Evolutionary conservation across 164 flowering plant genomes (phyloP).

Genomic region (Magnolia officinalis): DNA sequence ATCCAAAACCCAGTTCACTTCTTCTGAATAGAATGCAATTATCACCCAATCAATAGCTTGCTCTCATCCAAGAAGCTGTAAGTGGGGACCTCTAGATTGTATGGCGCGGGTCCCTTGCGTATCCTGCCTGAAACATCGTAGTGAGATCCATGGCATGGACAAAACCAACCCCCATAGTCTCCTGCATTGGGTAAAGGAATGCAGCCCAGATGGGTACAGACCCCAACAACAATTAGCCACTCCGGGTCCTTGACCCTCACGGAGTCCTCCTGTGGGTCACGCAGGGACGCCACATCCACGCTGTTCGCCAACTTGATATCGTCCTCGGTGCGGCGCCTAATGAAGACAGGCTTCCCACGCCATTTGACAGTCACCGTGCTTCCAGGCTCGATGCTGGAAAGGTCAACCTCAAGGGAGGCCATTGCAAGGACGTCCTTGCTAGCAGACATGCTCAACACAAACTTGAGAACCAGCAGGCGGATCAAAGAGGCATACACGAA

Average conservation of each 20-base stretch:
- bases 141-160: slow-evolving; percentile 20
- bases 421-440: slow-evolving; percentile 22
- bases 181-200: slow-evolving; percentile 19
- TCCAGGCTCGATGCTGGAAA: slow-evolving; percentile 16
- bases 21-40: not conserved
- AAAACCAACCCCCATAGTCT: slow-evolving; percentile 23
- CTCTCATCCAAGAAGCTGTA: slow-evolving; percentile 22
- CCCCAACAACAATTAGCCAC: slow-evolving; percentile 23
- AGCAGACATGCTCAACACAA: slow-evolving; percentile 21
- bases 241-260: slow-evolving; percentile 19
- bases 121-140: slow-evolving; percentile 18
- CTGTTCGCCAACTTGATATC: slow-evolving; percentile 17
- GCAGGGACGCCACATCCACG: slow-evolving; percentile 7
- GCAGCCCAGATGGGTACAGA: slow-evolving; percentile 18
- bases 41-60: slow-evolving; percentile 12
- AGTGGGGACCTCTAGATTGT: slow-evolving; percentile 20
- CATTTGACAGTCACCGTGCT: slow-evolving; percentile 19
- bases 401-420: slow-evolving; percentile 22
- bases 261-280: slow-evolving; percentile 17
- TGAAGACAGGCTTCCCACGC: slow-evolving; percentile 15
- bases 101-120: slow-evolving; percentile 15
- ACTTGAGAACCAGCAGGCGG: slow-evolving; percentile 21
- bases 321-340: slow-evolving; percentile 13
- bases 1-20: not conserved
- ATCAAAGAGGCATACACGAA: slow-evolving; percentile 17